Evolutionary conservation across 495 filamentous ascomycete genomes (phyloP), one percentile per base, ranked within the genome.

Genomic region (Tuber melanosporum): DNA sequence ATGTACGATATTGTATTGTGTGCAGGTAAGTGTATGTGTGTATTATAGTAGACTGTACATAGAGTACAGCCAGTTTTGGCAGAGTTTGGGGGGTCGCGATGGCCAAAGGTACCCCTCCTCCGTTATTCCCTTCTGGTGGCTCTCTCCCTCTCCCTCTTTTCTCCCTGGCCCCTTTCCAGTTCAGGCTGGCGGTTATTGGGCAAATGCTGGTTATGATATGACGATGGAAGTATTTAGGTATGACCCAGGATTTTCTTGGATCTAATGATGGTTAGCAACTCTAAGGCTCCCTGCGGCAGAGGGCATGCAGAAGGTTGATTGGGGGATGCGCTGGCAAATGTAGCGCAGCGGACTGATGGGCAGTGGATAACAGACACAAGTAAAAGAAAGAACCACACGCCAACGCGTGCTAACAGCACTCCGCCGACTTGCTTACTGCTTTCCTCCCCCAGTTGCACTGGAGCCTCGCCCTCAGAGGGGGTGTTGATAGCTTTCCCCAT

Each of bases 151-250:
- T n/a, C 49, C n/a, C 49, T 57, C 49, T 26, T 10, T 20, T 19
- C n/a, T 62, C 9, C n/a, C 22, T 57, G 47, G 9, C 52, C 57
- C 57, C 57, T 66, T 66, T 66, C 57, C 57, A 62, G 52, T 26
- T 8, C 52, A 66, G 26, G n/a, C n/a, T 10, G 57, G 57, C 57
- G 26, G 26, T 66, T 66, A 66, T 66, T 66, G n/a, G 57, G 57
- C 57, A 66, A 66, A 66, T 0, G n/a, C 57, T 32, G 26, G 26
- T n/a, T 66, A 66, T 66, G 57, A 66, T 66, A 66, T 80, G 78
- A 79, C 78, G 78, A 79, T 79, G 71, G 74, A 79, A 76, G 77
- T 80, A 79, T 71, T 73, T 80, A 74, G 66, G 77, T 70, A 79
- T 70, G 78, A 75, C 72, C 78, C 78, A 72, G 76, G 78, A 73